Conservation (phyloP, 768 basidiomycete species). For the Tulasnella sp. region DNA sequence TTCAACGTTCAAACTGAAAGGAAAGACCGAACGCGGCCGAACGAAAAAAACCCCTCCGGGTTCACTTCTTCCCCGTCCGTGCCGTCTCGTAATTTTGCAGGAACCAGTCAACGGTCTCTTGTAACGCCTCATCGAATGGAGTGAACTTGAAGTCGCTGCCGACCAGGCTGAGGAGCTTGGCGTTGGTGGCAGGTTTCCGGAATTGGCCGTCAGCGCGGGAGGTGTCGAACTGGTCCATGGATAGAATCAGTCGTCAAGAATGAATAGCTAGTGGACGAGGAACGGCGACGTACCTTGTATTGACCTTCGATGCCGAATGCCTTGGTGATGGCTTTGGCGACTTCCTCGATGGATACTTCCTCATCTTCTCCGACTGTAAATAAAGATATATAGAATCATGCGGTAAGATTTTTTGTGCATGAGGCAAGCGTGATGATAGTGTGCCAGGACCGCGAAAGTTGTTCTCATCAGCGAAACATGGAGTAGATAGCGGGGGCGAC, state of each 20-base stretch:
- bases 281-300: conserved; percentile 53
- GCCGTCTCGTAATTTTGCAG: conserved; percentile 72
- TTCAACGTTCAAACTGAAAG: not conserved
- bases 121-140: conserved; percentile 82
- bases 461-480: not conserved
- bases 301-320: conserved; percentile 74
- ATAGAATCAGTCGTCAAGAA: not conserved
- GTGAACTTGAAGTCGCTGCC: conserved; percentile 76
- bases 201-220: conserved; percentile 55
- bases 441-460: no score
- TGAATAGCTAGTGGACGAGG: not conserved
- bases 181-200: conserved; percentile 86
- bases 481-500: not conserved
- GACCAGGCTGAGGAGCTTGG: conserved; percentile 71
- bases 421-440: no score
- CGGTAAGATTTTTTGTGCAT: not conserved
- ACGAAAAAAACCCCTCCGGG: not conserved
- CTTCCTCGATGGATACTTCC: conserved; percentile 87
- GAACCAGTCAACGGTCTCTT: conserved; percentile 83
- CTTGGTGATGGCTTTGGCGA: conserved; percentile 87
- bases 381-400: conserved; percentile 5
- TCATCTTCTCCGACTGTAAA: conserved; percentile 80
- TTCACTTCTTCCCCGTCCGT: conserved; percentile 48
- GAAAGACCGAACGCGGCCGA: no score
- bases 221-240: conserved; percentile 20